Percentiles rank a stretch among this genome's conserved stretches.
Evolutionary conservation across 2,329 filamentous ascomycete genomes (phyloP).

Genomic region (Albifimbria verrucaria): DNA sequence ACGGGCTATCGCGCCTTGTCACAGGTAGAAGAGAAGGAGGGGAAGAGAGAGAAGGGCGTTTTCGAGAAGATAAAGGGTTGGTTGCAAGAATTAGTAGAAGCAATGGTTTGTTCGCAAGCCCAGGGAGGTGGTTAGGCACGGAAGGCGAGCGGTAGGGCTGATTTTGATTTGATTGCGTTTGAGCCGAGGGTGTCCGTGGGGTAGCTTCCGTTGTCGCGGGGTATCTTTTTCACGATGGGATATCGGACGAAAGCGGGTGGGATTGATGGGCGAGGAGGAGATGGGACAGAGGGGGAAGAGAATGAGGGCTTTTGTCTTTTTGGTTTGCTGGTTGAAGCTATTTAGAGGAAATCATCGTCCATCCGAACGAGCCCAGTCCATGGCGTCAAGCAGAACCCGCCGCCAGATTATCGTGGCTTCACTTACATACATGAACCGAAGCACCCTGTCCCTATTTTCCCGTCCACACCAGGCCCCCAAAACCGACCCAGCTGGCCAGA

Average conservation of each 20-base stretch:
- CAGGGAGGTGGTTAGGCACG: no score
- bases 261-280: background rate
- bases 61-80: no score
- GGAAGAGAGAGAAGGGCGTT: background rate
- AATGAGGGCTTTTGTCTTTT: no score
- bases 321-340: background rate
- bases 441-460: no score
- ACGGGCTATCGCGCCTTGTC: background rate
- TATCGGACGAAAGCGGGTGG: background rate
- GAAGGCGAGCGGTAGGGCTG: no score
- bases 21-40: background rate
- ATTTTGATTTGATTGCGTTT: no score
- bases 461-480: no score
- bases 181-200: background rate
- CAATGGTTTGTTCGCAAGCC: no score
- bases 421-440: no score
- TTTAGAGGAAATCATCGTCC: background rate
- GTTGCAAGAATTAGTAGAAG: no score
- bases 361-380: background rate
- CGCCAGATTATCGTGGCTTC: background rate
- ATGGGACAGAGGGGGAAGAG: background rate
- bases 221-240: background rate
- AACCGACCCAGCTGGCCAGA: no score
- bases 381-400: background rate
- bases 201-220: background rate